These are phyloP conservation scores for Chlorella sp. DNA, from an alignment of 139 green algal species.

Conservation along the genomic window DNA sequence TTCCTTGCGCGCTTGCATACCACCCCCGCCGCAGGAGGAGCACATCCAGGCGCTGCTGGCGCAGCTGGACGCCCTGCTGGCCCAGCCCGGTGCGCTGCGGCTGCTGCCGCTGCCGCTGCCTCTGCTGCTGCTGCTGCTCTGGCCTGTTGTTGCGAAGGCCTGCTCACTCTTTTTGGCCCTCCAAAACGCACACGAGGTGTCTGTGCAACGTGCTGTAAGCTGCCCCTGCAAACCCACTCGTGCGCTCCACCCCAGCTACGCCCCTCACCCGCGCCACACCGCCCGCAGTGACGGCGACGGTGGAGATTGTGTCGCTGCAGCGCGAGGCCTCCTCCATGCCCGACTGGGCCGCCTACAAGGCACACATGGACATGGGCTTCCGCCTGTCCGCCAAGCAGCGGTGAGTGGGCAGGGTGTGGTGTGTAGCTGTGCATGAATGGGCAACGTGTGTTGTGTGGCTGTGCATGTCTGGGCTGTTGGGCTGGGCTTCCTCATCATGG, in stretches of 20 bases:
- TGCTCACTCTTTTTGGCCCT: not conserved
- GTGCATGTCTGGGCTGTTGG: too few species aligned
- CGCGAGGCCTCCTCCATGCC: conserved; percentile 37
- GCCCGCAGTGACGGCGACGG: not conserved
- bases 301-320: conserved; percentile 31
- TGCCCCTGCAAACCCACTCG: too few species aligned
- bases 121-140: not conserved
- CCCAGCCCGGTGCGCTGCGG: not conserved
- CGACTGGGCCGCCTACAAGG: conserved; percentile 46
- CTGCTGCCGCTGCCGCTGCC: not conserved
- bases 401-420: not conserved
- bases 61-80: conserved; percentile 23
- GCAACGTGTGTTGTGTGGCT: too few species aligned
- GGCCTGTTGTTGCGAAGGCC: not conserved
- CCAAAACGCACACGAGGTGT: not conserved
- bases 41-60: conserved; percentile 29
- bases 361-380: conserved; percentile 73
- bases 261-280: not conserved
- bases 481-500: too few species aligned
- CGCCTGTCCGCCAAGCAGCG: conserved; percentile 36
- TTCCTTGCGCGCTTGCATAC: too few species aligned
- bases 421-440: too few species aligned
- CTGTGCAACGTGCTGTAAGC: not conserved
- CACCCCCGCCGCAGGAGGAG: conserved; percentile 11
- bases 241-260: not conserved